Evolutionary conservation across 2,329 filamentous ascomycete species (phyloP).

Genomic region (Coniella vitis): DNA sequence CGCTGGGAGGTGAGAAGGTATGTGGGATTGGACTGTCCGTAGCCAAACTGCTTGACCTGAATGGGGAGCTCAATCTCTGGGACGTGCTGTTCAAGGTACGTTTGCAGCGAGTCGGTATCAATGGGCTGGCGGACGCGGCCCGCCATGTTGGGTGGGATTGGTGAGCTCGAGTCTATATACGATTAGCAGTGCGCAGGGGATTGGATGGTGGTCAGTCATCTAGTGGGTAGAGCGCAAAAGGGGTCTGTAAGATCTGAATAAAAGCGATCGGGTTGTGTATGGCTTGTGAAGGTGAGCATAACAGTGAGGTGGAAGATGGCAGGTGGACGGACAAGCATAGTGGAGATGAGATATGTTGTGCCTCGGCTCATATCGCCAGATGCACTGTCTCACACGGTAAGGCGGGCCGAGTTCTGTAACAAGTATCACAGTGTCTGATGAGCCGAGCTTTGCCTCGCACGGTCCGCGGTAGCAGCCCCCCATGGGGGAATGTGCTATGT

Average conservation of each 20-base stretch:
- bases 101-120: slow-evolving; percentile 70
- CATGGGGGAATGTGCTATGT: too few relatives aligned
- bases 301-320: neutral
- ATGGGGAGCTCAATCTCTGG: slow-evolving; percentile 77
- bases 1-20: slow-evolving; percentile 72
- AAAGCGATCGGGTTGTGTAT: too few relatives aligned
- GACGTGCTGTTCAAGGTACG: slow-evolving; percentile 71
- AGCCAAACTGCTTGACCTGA: slow-evolving; percentile 92
- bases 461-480: too few relatives aligned
- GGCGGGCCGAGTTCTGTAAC: too few relatives aligned
- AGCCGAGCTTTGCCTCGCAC: too few relatives aligned
- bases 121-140: slow-evolving; percentile 86
- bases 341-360: neutral
- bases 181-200: too few relatives aligned
- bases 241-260: too few relatives aligned
- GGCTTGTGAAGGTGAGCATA: neutral
- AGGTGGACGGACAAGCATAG: neutral
- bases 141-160: slow-evolving; percentile 52
- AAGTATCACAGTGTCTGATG: too few relatives aligned
- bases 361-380: neutral
- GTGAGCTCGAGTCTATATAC: neutral
- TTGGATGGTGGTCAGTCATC: too few relatives aligned
- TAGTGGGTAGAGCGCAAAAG: too few relatives aligned
- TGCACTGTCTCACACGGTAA: too few relatives aligned
- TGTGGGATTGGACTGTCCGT: slow-evolving; percentile 95